Evolutionary conservation across 805 yeast species (phyloP), one percentile per base, ranked within the genome.

Genomic region (Lachancea waltii): DNA sequence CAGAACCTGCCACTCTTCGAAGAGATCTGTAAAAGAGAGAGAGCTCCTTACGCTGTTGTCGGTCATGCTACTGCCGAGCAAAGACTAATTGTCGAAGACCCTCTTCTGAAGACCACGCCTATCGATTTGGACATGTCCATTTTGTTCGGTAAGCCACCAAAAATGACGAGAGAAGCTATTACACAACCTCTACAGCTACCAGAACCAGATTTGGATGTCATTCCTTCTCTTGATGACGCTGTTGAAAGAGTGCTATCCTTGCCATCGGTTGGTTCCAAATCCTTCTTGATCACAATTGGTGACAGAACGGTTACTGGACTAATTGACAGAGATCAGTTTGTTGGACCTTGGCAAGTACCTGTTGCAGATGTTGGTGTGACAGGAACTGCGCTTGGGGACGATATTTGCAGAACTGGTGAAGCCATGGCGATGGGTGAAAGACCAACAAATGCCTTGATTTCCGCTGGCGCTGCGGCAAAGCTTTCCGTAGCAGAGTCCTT

Each of bases 311-410:
- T 92, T 45, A 90, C 97, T 20, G 98, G 98, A 39, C 73, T 92
- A 51, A 81, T 92, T 45, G 97, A 94, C 55, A 80, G 98, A 60
- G 98, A 92, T 62, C 98, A 92, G 68, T 80, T 89, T 80, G 97
- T 92, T 43, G 98, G 98, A 27, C 97, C 97, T 58, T 92, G 97
- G 97, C 99, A 92, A 70, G 92, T 84, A 7, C 98, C 99, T 34
- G 97, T 92, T 22, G 92, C 97, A 13, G 97, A 92, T 59, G 97
- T 89, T 39, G 97, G 95, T 66, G 96, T 92, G 38, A 89, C 97
- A 17, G 82, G 83, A 43, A 81, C 97, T 0, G 83, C 96, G 1
- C 70, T 86, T 36, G 96, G 96, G 56, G 82, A 78, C 36, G 69
- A 72, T 5, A 60, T 82, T 36, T 62, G 80, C 45, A 48, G 65